Base-by-base conservation (phyloP, 2,329 filamentous ascomycete genomes). In the Immersiporthe knoxdaviesiana region DNA sequence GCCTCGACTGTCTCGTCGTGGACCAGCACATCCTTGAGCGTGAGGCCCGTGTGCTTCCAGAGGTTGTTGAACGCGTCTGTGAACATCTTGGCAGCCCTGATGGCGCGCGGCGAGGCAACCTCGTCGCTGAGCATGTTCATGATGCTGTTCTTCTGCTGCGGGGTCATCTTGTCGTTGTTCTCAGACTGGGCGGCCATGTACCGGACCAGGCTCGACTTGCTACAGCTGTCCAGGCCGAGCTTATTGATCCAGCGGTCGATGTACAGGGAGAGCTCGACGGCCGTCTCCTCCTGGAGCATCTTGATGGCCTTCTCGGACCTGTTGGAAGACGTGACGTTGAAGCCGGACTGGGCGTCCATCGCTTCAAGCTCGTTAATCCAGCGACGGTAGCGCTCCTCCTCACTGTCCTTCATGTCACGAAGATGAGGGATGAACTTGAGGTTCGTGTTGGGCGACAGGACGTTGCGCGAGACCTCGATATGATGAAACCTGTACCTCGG, bases 401-500 rank as follows among this genome's bases (percentile, higher is more conserved):
- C 86, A n/a, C 83, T 83, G 32, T 83, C 84, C 61, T 86, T 83
- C 37, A 89, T 78, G 71, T 89, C 87, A 66, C 85, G 82, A 64
- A 89, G 77, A 75, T 88, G 86, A 18, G 87, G 87, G 18, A 88
- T 85, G 74, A 88, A 89, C 41, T 84, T 87, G 66, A 88, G 80
- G 80, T 87, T 86, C 1, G 86, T 88, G 74, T 88, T 87, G 3
- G 86, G 85, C 0, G 87, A 87, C 39, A 88, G 79, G 47, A 89
- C 84, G 68, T 88, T 89, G 74, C 85, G 87, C 74, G 80, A 82
- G 65, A 89, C 87, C 74, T 88, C 84, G 50, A 88, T 84, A 69
- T 88, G 85, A 72, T 89, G 87, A 72, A 88, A 88, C 39, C 84
- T 80, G 74, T 89, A 89, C 35, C 79, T 78, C n/a, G 87, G 87